Evolutionary conservation across 129 eudicot genomes (phyloP), one percentile per base, ranked within the genome.

Genomic region (Escallonia herrerae): DNA sequence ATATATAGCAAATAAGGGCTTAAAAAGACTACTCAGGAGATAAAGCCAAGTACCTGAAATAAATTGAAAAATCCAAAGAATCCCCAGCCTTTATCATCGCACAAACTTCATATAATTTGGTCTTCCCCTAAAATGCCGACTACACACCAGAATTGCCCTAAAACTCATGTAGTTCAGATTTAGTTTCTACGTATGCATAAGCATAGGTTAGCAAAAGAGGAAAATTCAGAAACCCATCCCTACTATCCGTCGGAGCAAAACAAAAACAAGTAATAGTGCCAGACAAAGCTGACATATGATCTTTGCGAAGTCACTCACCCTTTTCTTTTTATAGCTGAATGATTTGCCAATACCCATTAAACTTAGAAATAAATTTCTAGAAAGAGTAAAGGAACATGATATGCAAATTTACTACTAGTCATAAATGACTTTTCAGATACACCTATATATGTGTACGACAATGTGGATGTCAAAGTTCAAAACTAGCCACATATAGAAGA

Each of bases 251-350:
- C 42, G 33, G 33, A 22, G 33, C 45, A 8, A 62, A 53, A 62
- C 0, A 51, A 62, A 63, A 47, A 40, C 33, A 63, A 55, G 48
- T 52, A 60, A 54, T 22, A 60, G 78, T 72, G 67, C 70, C 41
- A 63, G 75, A 72, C 72, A 72, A 67, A 67, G 75, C 71, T 72
- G 78, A 72, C 82, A 62, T n/a, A n/a, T 9, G 55, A 72, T 72
- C 42, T 33, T 22, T 12, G 64, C 54, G 71, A 77, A 77, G 70
- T 56, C 8, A 60, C 53, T n/a, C 51, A 55, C 53, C 71, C 37
- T 56, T 46, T 66, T 39, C 58, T 12, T 10, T n/a, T 60, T 5
- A 13, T 12, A 4, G 43, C 5, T 42, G 54, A 40, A 63, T 63
- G 67, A 74, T 60, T 65, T 69, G 67, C 76, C 61, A 55, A 57